Evolutionary conservation across 108 stramenopile genomes (phyloP).

Genomic region (Mayamaea pseudoterrestris): DNA sequence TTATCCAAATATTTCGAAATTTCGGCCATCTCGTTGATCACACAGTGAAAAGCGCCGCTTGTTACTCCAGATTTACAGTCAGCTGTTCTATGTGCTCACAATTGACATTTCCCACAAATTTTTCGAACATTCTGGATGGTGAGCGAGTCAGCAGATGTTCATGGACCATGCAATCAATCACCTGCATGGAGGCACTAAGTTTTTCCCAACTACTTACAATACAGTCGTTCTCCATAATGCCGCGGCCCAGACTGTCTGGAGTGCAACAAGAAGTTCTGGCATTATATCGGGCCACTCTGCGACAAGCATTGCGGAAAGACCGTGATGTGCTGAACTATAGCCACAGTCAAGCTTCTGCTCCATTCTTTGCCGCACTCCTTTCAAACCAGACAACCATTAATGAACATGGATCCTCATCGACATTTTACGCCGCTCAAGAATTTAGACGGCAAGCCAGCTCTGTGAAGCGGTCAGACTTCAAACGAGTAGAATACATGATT

Average conservation of each 20-base stretch:
- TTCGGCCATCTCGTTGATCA: too few relatives aligned
- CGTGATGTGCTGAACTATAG: constrained; percentile 4
- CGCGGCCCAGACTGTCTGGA: constrained; percentile 26
- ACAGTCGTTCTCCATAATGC: too few relatives aligned
- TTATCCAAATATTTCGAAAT: too few relatives aligned
- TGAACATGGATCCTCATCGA: constrained; percentile 15
- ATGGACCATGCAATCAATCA: too few relatives aligned
- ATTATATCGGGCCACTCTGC: constrained; percentile 56
- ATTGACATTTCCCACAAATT: too few relatives aligned
- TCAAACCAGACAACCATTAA: constrained; percentile 1
- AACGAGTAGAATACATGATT: constrained; percentile 65
- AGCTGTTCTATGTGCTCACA: too few relatives aligned
- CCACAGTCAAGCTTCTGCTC: background rate
- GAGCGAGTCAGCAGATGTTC: too few relatives aligned
- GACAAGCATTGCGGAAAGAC: constrained; percentile 65
- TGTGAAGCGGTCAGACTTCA: constrained; percentile 54
- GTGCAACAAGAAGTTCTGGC: constrained; percentile 69
- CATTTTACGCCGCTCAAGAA: constrained; percentile 42
- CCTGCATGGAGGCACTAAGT: too few relatives aligned
- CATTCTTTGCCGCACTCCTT: background rate
- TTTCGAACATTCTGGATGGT: too few relatives aligned
- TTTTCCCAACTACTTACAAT: too few relatives aligned
- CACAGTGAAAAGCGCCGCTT: too few relatives aligned
- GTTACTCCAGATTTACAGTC: too few relatives aligned
- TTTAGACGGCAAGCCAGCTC: constrained; percentile 44